Conservation (phyloP, 371 early-diverging fungal genomes). For the Mucor irregularis region DNA sequence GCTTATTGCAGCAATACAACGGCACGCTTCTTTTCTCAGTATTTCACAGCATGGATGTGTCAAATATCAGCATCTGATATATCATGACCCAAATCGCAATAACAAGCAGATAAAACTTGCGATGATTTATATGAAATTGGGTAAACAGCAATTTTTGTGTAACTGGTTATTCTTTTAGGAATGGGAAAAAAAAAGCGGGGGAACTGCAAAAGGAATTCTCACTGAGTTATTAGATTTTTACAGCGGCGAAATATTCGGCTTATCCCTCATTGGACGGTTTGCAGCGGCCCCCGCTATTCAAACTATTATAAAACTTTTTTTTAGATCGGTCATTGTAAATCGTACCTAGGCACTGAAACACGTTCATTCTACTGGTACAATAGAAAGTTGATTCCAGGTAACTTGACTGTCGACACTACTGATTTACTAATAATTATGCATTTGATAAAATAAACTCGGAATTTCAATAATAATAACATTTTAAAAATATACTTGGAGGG, state of each 20-base stretch:
- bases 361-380: no score
- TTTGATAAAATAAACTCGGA: neutral
- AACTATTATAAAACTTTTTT: no score
- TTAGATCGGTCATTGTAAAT: neutral
- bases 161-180: slow-evolving; percentile 10
- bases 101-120: neutral
- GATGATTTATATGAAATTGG: neutral
- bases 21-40: no score
- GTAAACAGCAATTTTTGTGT: neutral
- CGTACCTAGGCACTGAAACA: no score
- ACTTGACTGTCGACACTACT: neutral
- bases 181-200: neutral
- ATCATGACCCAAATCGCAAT: no score
- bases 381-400: no score
- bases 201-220: neutral
- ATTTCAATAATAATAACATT: neutral
- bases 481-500: neutral
- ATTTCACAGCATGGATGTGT: no score
- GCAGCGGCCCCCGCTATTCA: no score
- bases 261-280: neutral
- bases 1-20: neutral
- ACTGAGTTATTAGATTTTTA: no score
- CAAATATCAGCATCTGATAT: no score
- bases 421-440: no score
- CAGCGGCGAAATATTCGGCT: neutral